Evolutionary conservation across 371 early-diverging fungal species (phyloP).

Genomic region (Actinomortierella wolfii): DNA sequence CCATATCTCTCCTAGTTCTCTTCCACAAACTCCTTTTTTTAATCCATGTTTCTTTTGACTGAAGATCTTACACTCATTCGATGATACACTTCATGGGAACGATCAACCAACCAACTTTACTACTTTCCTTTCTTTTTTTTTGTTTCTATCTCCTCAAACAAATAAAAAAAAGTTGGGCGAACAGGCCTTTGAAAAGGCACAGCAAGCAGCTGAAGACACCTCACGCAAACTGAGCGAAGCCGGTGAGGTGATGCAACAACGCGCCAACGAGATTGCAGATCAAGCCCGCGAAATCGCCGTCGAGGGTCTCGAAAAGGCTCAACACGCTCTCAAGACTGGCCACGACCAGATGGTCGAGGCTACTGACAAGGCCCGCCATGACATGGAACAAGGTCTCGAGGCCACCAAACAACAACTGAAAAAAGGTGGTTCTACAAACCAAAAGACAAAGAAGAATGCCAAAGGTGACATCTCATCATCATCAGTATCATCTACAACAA

Average conservation of each 20-base stretch:
- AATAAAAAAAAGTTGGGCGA: slow-evolving; percentile 18
- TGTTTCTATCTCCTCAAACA: too few relatives aligned
- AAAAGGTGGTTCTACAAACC: too few relatives aligned
- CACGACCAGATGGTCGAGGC: slow-evolving; percentile 15
- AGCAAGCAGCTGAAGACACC: slow-evolving; percentile 22
- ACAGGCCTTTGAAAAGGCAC: slow-evolving; percentile 22
- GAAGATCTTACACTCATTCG: too few relatives aligned
- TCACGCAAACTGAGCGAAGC: slow-evolving; percentile 17
- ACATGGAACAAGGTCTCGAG: slow-evolving; percentile 17
- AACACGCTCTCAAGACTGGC: slow-evolving; percentile 20
- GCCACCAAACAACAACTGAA: slow-evolving; percentile 6
- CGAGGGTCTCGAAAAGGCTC: slow-evolving; percentile 30
- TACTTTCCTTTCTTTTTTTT: too few relatives aligned
- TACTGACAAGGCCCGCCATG: slow-evolving; percentile 7
- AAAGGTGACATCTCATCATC: too few relatives aligned
- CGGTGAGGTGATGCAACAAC: slow-evolving; percentile 17
- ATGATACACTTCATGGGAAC: neutral
- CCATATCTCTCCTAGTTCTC: neutral
- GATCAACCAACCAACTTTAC: too few relatives aligned
- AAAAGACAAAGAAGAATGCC: neutral
- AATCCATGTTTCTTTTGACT: neutral
- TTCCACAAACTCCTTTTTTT: neutral
- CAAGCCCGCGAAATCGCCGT: slow-evolving; percentile 30
- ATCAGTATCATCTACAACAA: too few relatives aligned
- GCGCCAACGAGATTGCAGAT: slow-evolving; percentile 23